Base-by-base conservation (phyloP, 2,329 filamentous ascomycete genomes). In the Aspergillus sclerotialis region DNA sequence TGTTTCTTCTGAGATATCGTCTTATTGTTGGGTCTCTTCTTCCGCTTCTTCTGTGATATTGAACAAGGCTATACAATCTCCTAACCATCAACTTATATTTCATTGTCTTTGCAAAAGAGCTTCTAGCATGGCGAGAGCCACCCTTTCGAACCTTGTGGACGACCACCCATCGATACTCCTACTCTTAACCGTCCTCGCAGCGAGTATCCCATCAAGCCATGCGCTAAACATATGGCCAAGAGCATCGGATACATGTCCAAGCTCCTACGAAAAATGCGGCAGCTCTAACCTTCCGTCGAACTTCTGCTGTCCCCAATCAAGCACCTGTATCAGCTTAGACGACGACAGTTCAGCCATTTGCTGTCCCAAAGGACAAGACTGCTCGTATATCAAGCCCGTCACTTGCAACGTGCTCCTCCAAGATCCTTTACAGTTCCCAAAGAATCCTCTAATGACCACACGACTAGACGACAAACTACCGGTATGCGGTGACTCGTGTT, bases 231-330 rank as follows among this genome's bases (percentile, higher is more conserved):
- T 61, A 11, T 30, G 48, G 9, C 28, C 36, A 23, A 47, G 56
- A 36, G 49, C 45, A 25, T 35, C 43, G 24, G 45, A 46, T n/a
- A 44, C 45, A 3, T 65, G 61, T 36, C 48, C 61, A 3, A 42
- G 35, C n/a, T 47, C 51, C 8, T 63, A 53, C 30, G 44, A 49
- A n/a, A 46, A 46, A 26, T 68, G 66, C 39, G 55, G 53, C 15
- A 51, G 56, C 14, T 39, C 53, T 6, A 52, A 56, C 4, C 46
- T 69, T 17, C 63, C 65, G 6, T 49, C 49, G 11, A 50, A 58
- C 32, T 71, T 70, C 44, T 68, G 64, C 45, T 71, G 68, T 37
- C 49, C 60, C 14, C 53, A 56, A 19, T 53, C 47, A 7, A 55
- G 55, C 11, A 61, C 51, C 25, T 71, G 68, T 40, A 45, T 68